phyloP scores from a whole-genome alignment of 2,329 filamentous ascomycete species.

The Didymosphaeria variabile region DNA sequence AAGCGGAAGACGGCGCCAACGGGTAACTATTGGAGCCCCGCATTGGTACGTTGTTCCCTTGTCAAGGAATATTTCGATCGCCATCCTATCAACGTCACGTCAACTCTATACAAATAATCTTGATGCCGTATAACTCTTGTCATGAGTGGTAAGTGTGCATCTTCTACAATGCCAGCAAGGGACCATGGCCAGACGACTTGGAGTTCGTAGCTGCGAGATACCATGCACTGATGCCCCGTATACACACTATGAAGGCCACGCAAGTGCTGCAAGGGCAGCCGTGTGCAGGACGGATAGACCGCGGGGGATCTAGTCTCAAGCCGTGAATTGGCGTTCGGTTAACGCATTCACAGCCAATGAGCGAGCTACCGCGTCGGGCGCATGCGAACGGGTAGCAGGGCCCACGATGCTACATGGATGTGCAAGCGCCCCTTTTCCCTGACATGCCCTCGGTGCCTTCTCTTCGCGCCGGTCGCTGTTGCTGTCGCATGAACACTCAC shows the following conservation, averaged over 20 bases:
- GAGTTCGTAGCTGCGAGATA: too few species aligned
- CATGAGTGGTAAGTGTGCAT: background rate
- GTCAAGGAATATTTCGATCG: background rate
- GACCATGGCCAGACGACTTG: too few species aligned
- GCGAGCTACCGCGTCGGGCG: background rate
- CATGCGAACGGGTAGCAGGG: constrained; percentile 8
- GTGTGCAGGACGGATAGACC: background rate
- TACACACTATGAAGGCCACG: background rate
- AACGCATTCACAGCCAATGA: background rate
- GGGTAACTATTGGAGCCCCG: constrained; percentile 10
- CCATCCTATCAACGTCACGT: background rate
- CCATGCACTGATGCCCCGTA: too few species aligned
- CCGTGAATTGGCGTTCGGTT: constrained; percentile 3
- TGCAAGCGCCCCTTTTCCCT: constrained; percentile 16
- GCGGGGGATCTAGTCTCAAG: background rate
- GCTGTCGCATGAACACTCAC: constrained; percentile 5
- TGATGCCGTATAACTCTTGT: background rate
- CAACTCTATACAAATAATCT: background rate
- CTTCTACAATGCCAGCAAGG: too few species aligned
- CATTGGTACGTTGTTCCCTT: constrained; percentile 1
- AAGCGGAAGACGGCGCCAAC: background rate
- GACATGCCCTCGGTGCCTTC: background rate
- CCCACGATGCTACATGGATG: constrained; percentile 8
- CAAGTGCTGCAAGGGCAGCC: constrained; percentile 4
- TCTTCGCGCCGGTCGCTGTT: constrained; percentile 9